Evolutionary conservation across 2,329 filamentous ascomycete species (phyloP).

Genomic region (Sarocladium kiliense): DNA sequence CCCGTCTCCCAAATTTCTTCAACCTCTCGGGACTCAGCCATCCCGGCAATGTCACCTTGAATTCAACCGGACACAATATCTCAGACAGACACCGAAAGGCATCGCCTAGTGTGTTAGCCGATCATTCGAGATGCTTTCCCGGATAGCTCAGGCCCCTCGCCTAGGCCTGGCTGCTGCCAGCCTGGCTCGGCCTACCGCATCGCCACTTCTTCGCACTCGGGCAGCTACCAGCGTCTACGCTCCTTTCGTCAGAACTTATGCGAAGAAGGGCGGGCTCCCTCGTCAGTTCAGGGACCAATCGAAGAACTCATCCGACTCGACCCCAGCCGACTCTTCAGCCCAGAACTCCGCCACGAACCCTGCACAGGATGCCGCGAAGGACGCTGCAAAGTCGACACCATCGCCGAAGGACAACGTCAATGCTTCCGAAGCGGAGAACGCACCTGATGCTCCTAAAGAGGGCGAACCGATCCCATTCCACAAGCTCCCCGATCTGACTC

Average conservation of each 20-base stretch:
- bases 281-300: slow-evolving; percentile 4
- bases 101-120: not conserved
- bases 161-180: slow-evolving; percentile 26
- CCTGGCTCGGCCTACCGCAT: slow-evolving; percentile 20
- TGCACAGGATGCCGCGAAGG: slow-evolving; percentile 10
- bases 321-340: slow-evolving; percentile 14
- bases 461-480: slow-evolving; percentile 47
- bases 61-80: not conserved
- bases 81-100: not conserved
- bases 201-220: slow-evolving; percentile 20
- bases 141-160: slow-evolving; percentile 27
- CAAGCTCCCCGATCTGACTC: slow-evolving; percentile 84
- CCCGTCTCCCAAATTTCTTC: not conserved
- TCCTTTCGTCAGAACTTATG: slow-evolving; percentile 25
- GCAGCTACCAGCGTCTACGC: slow-evolving; percentile 16
- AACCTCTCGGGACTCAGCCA: not conserved
- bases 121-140: slow-evolving; percentile 31
- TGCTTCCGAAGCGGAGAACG: slow-evolving; percentile 17
- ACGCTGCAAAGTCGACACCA: slow-evolving; percentile 2
- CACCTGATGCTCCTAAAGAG: slow-evolving; percentile 19
- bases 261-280: slow-evolving; percentile 14
- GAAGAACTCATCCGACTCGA: slow-evolving; percentile 9
- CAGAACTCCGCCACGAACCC: slow-evolving; percentile 13
- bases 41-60: slow-evolving; percentile 10
- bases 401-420: slow-evolving; percentile 15